phyloP scores from a whole-genome alignment of 805 yeast genomes.

The Wilhelminamyces savonicus region DNA sequence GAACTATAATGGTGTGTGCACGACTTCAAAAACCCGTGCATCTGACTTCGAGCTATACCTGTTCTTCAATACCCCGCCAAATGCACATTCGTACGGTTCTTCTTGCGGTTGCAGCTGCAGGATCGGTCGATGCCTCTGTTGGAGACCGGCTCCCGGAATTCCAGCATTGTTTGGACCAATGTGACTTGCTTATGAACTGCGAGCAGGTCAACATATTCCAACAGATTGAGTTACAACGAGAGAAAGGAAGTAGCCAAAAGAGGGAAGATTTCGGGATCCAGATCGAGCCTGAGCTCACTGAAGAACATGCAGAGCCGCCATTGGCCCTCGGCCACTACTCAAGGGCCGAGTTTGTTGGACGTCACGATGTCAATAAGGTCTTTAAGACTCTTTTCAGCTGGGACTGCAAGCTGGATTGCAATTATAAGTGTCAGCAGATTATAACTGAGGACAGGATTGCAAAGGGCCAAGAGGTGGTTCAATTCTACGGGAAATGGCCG shows the following conservation, averaged over 20 bases:
- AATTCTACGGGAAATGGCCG: conserved; percentile 41
- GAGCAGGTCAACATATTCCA: conserved; percentile 6
- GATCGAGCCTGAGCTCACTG: not conserved
- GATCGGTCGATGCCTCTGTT: no score
- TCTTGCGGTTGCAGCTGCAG: no score
- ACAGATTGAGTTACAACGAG: conserved; percentile 5
- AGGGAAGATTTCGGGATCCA: not conserved
- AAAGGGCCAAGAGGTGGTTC: conserved; percentile 22
- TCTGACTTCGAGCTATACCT: no score
- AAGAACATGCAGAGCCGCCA: conserved; percentile 2
- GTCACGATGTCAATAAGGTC: conserved; percentile 1
- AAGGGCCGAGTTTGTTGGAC: not conserved
- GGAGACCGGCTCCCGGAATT: conserved; percentile 30
- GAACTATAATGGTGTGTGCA: no score
- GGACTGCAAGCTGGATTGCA: conserved; percentile 32
- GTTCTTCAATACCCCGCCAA: no score
- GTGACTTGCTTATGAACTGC: conserved; percentile 14
- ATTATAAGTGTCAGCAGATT: conserved; percentile 33
- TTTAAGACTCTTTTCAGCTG: conserved; percentile 18
- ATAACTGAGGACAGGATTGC: conserved; percentile 17
- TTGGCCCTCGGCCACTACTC: conserved; percentile 2
- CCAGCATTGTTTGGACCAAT: conserved; percentile 16
- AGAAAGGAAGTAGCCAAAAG: conserved; percentile 2
- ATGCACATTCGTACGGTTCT: no score
- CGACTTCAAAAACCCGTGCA: no score